These are phyloP conservation scores for Daldinia decipiens DNA, from an alignment of 495 filamentous ascomycete species.

Conservation along the genomic window DNA sequence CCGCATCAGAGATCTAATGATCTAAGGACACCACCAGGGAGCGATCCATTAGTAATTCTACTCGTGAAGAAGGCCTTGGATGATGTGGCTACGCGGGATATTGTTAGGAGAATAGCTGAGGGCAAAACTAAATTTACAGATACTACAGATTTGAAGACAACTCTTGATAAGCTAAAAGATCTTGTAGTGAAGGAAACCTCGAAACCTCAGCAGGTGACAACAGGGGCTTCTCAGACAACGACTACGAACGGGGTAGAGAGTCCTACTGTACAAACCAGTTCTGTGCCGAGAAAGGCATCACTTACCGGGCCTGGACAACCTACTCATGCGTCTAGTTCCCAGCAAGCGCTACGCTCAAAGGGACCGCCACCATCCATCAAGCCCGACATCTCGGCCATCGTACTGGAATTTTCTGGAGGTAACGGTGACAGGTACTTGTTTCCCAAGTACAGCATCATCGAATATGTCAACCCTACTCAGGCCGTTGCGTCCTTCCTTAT, in stretches of 20 bases:
- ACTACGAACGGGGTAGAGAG: conserved; percentile 41
- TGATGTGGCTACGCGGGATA: conserved; percentile 49
- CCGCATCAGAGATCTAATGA: conserved; percentile 55
- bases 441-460: conserved; percentile 85
- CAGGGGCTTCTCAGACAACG: conserved; percentile 35
- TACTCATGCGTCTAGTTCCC: conserved; percentile 47
- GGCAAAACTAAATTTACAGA: conserved; percentile 56
- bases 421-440: conserved; percentile 90
- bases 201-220: conserved; percentile 31
- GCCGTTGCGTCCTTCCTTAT: conserved; percentile 74
- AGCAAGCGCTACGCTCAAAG: conserved; percentile 61
- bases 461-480: conserved; percentile 64
- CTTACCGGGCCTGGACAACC: conserved; percentile 41
- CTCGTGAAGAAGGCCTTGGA: conserved; percentile 58
- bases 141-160: conserved; percentile 55
- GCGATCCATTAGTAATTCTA: conserved; percentile 56
- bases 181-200: conserved; percentile 45
- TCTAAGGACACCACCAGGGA: conserved; percentile 53
- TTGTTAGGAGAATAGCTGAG: conserved; percentile 55
- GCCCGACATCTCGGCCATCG: conserved; percentile 74
- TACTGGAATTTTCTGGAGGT: conserved; percentile 85
- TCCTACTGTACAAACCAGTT: conserved; percentile 34
- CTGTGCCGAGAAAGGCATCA: conserved; percentile 42
- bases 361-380: conserved; percentile 63
- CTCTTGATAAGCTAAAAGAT: conserved; percentile 51